Percentiles rank a stretch among this genome's conserved stretches.
These are phyloP conservation scores for Saccharomycopsis javanensis DNA, from an alignment of 805 yeast species.

Conservation along the genomic window DNA sequence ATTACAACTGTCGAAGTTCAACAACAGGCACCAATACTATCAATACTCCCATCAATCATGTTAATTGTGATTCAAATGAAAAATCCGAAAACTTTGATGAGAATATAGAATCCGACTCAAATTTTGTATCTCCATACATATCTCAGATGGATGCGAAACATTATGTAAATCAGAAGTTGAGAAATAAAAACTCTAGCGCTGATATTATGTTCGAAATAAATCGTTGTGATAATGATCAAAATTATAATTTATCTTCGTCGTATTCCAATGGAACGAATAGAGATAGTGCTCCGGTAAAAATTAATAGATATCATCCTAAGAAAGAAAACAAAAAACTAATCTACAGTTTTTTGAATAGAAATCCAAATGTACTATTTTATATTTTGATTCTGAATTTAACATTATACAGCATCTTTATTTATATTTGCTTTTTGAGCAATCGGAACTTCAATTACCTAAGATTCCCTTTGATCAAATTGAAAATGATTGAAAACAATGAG, in stretches of 20 bases:
- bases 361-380: neutral
- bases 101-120: neutral
- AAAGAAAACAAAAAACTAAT: neutral
- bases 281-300: neutral
- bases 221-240: neutral
- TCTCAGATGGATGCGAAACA: neutral
- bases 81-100: neutral
- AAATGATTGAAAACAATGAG: neutral
- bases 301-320: neutral
- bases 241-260: neutral
- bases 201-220: neutral
- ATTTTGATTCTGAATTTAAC: neutral
- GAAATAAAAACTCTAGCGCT: neutral
- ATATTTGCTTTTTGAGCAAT: neutral
- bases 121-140: neutral
- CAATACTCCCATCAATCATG: neutral
- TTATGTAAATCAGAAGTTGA: neutral
- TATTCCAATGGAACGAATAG: neutral
- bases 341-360: neutral
- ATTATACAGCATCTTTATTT: neutral
- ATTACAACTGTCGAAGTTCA: neutral
- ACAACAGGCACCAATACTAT: neutral
- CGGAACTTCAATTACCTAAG: neutral
- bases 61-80: neutral
- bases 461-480: neutral